A percentile compares a stretch with the other conserved stretches of the same genome.
phyloP scores from a whole-genome alignment of 1,284 basidiomycete genomes.

The Rhodotorula sp. region DNA sequence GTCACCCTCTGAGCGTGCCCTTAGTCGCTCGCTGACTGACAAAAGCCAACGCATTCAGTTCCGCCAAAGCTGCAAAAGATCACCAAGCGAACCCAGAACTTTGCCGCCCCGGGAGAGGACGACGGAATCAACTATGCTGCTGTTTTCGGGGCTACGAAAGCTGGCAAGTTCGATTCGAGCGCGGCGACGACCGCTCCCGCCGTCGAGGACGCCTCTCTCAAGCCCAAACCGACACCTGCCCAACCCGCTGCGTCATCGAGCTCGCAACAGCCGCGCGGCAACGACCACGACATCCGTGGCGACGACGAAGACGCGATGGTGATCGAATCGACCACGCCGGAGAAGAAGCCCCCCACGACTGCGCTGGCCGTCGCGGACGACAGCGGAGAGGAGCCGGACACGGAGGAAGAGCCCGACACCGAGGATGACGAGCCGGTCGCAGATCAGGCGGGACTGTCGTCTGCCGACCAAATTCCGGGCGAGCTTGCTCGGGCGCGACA shows the following conservation, averaged over 20 bases:
- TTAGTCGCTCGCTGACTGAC: too few species aligned
- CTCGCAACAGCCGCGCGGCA: too few species aligned
- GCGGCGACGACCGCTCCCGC: not conserved
- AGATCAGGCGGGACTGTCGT: not conserved
- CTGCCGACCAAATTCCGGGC: not conserved
- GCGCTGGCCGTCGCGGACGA: not conserved
- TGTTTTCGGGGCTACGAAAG: not conserved
- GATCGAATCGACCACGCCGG: not conserved
- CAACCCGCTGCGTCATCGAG: not conserved
- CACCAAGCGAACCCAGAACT: constrained; percentile 16
- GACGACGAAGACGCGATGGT: constrained; percentile 1
- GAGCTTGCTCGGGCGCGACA: constrained; percentile 6
- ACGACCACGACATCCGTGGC: too few species aligned
- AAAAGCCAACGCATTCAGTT: constrained; percentile 3
- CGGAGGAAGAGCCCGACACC: constrained; percentile 17
- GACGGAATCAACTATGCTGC: not conserved
- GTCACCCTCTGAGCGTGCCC: not conserved
- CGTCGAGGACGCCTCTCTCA: not conserved
- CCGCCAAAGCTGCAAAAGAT: constrained; percentile 34
- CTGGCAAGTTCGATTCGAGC: not conserved
- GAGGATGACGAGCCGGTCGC: constrained; percentile 7
- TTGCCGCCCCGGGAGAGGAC: constrained; percentile 10
- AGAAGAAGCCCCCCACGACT: not conserved
- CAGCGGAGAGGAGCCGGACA: constrained; percentile 20
- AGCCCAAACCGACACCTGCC: too few species aligned